A percentile compares a stretch with the other conserved stretches of the same genome.
Conservation (phyloP, 108 stramenopile species). For the Craspedostauros australis region DNA sequence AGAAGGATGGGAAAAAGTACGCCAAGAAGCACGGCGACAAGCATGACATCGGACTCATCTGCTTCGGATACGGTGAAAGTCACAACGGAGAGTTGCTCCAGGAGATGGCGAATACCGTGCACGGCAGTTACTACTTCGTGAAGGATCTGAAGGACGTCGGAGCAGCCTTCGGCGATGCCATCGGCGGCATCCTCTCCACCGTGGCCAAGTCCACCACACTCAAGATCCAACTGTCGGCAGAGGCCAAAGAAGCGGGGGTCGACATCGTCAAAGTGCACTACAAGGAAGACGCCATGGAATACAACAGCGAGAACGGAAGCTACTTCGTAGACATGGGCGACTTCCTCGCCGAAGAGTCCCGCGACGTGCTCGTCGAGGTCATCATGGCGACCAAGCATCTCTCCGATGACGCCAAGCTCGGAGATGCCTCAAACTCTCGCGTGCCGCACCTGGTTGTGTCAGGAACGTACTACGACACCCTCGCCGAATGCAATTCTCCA, state of each 20-base stretch:
- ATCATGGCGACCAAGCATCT: too few relatives aligned
- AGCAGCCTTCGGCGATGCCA: constrained; percentile 59
- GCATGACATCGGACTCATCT: too few relatives aligned
- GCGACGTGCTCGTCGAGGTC: constrained; percentile 20
- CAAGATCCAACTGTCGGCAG: constrained; percentile 25
- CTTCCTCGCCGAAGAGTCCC: constrained; percentile 42
- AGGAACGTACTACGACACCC: too few relatives aligned
- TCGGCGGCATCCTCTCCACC: constrained; percentile 56
- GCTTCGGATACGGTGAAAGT: constrained; percentile 57
- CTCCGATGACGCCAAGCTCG: too few relatives aligned
- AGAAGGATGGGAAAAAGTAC: too few relatives aligned
- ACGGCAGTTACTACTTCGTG: constrained; percentile 57
- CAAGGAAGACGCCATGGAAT: constrained; percentile 26
- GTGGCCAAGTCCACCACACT: constrained; percentile 53
- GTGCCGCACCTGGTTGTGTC: too few relatives aligned
- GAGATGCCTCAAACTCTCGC: too few relatives aligned
- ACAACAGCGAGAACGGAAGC: constrained; percentile 19
- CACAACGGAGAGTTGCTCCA: constrained; percentile 43
- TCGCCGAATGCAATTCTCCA: too few relatives aligned
- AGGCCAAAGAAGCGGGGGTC: constrained; percentile 17
- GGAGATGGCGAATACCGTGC: constrained; percentile 29
- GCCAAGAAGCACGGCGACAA: too few relatives aligned
- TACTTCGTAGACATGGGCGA: constrained; percentile 41
- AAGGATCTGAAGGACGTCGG: constrained; percentile 37
- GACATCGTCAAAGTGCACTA: constrained; percentile 39